Base-by-base conservation (phyloP, 768 basidiomycete species). In the Trametes coccinea region DNA sequence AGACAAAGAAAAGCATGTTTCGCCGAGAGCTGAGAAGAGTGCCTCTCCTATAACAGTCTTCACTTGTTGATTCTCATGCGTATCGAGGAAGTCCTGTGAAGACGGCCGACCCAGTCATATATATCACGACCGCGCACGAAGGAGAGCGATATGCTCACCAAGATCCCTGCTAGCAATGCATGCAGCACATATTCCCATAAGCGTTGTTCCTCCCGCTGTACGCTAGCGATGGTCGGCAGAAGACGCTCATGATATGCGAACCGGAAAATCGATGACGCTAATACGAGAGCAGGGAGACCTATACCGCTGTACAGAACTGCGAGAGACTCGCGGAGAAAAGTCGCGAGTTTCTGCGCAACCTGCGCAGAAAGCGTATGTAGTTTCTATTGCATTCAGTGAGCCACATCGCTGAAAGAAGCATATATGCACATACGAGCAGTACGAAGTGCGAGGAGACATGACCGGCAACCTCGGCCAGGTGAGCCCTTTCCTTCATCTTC, bases 131-230 rank as follows among this genome's bases (percentile, higher is more conserved):
- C 9, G 16, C 8, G 22, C 4, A 46, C 9, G 7, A 31, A 5
- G 9, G 41, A 46, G 39, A 43, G 64, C 22, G 22, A 22, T 22
- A 22, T 22, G 22, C 77, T 65, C 65, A 84, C 83, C 61, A 84
- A 67, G 37, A 84, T 62, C 3, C 86, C 84, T 4, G 85, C 82
- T 22, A 88, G 66, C n/a, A 86, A 61, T 9, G 79, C 74, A 31
- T 77, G 66, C 37, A 80, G 77, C 10, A 80, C 72, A 11, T 58
- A 62, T 69, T 84, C 82, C 84, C 85, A 87, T 2, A 69, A 59
- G 4, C 51, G 61, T 45, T 68, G 66, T 53, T 71, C 59, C 8
- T 54, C 64, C 29, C 67, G 62, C 13, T 46, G 66, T 63, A 34
- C 70, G 47, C 34, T 71, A 3, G 56, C 60, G 3, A 68, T 55